Conservation (phyloP, 2,329 filamentous ascomycete species). For the Exophiala calicioides region DNA sequence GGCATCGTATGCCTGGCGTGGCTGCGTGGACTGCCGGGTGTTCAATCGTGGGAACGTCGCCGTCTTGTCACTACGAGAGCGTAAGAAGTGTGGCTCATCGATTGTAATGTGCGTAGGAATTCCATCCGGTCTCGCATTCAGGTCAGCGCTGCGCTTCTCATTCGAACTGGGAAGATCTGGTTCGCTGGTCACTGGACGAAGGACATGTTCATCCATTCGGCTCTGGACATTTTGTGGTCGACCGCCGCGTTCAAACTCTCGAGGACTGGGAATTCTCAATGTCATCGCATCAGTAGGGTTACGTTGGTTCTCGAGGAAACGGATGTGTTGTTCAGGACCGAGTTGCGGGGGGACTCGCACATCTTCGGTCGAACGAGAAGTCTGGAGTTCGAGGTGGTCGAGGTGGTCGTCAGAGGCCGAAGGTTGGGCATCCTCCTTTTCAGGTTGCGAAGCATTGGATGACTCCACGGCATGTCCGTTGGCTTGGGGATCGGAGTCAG, state of each 20-base stretch:
- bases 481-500: conserved; percentile 9
- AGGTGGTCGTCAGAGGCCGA: conserved; percentile 42
- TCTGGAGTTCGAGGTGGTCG: conserved; percentile 38
- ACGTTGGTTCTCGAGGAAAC: conserved; percentile 81
- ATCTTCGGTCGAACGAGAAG: conserved; percentile 41
- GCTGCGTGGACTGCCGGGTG: conserved; percentile 21
- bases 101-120: conserved; percentile 46
- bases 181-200: conserved; percentile 28
- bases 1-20: conserved; percentile 15
- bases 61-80: conserved; percentile 34
- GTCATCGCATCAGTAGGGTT: conserved; percentile 70
- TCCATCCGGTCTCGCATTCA: conserved; percentile 6
- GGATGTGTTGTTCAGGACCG: conserved; percentile 76
- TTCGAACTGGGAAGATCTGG: conserved; percentile 31
- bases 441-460: conserved; percentile 18
- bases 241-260: conserved; percentile 83
- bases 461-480: conserved; percentile 30
- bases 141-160: conserved; percentile 11
- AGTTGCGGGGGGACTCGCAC: conserved; percentile 56
- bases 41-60: conserved; percentile 26
- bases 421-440: neutral
- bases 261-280: conserved; percentile 84
- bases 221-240: conserved; percentile 63
- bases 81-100: conserved; percentile 49
- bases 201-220: conserved; percentile 40